These are phyloP conservation scores for Pulveroboletus sp. DNA, from an alignment of 768 basidiomycete genomes.

Conservation along the genomic window DNA sequence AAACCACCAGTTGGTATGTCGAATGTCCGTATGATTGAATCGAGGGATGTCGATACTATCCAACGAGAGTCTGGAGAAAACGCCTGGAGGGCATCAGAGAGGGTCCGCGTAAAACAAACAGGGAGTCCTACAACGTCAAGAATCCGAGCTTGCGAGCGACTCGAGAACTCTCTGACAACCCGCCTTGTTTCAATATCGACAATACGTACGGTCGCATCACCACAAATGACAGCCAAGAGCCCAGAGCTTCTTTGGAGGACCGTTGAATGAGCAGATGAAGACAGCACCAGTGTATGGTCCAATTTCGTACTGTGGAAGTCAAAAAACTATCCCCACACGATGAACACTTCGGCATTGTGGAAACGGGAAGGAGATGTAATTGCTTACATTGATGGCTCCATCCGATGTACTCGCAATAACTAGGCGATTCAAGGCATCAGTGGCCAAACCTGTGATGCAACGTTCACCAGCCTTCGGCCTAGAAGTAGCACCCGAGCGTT, in stretches of 20 bases:
- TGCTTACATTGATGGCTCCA: constrained; percentile 84
- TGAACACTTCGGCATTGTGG: neutral
- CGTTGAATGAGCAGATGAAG: constrained; percentile 68
- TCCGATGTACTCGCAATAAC: constrained; percentile 85
- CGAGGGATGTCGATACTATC: constrained; percentile 84
- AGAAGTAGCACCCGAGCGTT: constrained; percentile 38
- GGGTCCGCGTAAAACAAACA: neutral
- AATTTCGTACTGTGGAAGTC: constrained; percentile 87
- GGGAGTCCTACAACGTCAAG: constrained; percentile 73
- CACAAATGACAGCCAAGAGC: constrained; percentile 77
- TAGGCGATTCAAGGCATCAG: constrained; percentile 77
- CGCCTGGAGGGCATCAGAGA: constrained; percentile 45
- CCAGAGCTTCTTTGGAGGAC: constrained; percentile 81
- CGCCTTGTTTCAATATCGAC: constrained; percentile 88
- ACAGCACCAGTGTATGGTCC: constrained; percentile 60
- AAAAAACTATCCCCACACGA: constrained; percentile 66
- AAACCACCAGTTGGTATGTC: constrained; percentile 91
- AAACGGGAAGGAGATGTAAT: constrained; percentile 12
- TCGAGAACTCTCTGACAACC: constrained; percentile 80
- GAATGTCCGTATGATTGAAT: constrained; percentile 90
- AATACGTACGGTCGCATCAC: constrained; percentile 81
- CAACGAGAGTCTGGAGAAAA: constrained; percentile 96
- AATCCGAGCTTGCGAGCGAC: constrained; percentile 76
- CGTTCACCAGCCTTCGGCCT: constrained; percentile 45
- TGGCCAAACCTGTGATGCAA: constrained; percentile 76